Percentiles rank a stretch among this genome's conserved stretches.
Evolutionary conservation across 345 rosid genomes (phyloP).

Genomic region (Hevea brasiliensis): DNA sequence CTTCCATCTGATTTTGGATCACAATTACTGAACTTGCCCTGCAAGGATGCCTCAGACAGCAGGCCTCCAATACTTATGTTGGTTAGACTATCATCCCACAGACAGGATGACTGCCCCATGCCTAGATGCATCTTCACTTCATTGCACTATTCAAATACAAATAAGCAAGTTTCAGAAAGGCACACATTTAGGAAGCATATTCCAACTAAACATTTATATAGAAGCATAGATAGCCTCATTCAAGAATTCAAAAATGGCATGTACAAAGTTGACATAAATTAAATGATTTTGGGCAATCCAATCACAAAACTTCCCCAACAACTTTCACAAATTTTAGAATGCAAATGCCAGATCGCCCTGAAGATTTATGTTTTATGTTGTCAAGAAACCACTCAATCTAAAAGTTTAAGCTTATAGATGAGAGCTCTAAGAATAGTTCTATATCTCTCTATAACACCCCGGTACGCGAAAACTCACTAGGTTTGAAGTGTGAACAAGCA

Average conservation of each 20-base stretch:
- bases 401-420: too few relatives aligned
- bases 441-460: too few relatives aligned
- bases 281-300: constrained; percentile 6
- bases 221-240: neutral
- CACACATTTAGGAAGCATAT: constrained; percentile 1
- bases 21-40: constrained; percentile 30
- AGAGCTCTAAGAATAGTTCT: too few relatives aligned
- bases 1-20: constrained; percentile 40
- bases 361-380: neutral
- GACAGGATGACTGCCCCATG: constrained; percentile 37
- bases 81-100: constrained; percentile 66
- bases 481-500: too few relatives aligned
- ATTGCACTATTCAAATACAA: constrained; percentile 42
- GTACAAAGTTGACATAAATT: neutral
- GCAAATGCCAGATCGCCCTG: neutral
- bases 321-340: neutral
- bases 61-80: constrained; percentile 81
- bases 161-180: constrained; percentile 24
- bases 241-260: constrained; percentile 5
- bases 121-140: constrained; percentile 33
- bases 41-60: constrained; percentile 80
- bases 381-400: too few relatives aligned
- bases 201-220: neutral
- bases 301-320: neutral
- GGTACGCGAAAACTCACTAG: too few relatives aligned